phyloP scores from a whole-genome alignment of 768 basidiomycete genomes.

The Suillus decipiens region DNA sequence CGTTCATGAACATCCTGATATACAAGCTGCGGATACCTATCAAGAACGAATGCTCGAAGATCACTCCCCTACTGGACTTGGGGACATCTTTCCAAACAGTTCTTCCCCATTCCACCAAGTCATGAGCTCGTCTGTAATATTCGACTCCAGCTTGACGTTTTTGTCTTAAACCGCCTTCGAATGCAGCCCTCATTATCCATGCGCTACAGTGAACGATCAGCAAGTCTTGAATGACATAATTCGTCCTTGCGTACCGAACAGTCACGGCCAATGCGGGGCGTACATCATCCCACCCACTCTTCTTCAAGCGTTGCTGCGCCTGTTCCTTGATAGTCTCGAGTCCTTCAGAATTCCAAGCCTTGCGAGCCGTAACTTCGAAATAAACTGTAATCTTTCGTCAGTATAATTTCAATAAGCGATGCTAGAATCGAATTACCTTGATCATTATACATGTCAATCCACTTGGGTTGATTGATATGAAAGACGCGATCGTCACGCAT shows the following conservation, averaged over 20 bases:
- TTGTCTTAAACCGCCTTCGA: conserved; percentile 10
- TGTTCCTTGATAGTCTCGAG: conserved; percentile 23
- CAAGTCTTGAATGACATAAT: not conserved
- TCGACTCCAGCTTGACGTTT: conserved; percentile 9
- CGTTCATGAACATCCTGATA: conserved; percentile 13
- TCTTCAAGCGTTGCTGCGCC: conserved; percentile 21
- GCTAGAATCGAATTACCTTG: conserved; percentile 18
- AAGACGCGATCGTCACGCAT: conserved; percentile 29
- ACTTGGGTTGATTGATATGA: conserved; percentile 21
- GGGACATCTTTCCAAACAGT: conserved; percentile 18
- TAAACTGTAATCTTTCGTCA: conserved; percentile 14
- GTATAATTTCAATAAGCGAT: not conserved
- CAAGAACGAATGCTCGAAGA: conserved; percentile 24
- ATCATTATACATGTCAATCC: conserved; percentile 22
- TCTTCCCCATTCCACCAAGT: conserved; percentile 21
- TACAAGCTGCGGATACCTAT: conserved; percentile 18
- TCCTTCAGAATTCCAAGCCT: conserved; percentile 21
- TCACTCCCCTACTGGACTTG: conserved; percentile 17
- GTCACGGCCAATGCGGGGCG: conserved; percentile 39
- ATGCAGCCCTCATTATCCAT: conserved; percentile 23
- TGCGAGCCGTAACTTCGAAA: conserved; percentile 18
- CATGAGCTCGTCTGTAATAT: conserved; percentile 17
- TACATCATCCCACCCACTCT: conserved; percentile 30
- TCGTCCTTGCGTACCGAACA: conserved; percentile 32
- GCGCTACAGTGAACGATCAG: conserved; percentile 12